Conservation (phyloP, 306 rosid species). For the Begonia peltatifolia region DNA sequence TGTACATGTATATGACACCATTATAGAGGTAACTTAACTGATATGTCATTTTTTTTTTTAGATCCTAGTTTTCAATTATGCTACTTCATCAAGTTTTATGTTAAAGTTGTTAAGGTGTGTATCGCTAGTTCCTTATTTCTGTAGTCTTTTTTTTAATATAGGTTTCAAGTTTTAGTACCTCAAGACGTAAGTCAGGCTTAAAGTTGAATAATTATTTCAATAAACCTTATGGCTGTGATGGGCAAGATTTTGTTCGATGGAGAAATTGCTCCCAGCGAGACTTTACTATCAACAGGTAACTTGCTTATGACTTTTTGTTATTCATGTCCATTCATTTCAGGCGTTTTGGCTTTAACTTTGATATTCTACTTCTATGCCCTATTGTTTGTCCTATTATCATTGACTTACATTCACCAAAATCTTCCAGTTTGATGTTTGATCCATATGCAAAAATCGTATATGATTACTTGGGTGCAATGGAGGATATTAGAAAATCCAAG, state of each 20-base stretch:
- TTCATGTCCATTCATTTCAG: not conserved
- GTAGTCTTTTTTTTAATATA: slow-evolving; percentile 1
- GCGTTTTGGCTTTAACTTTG: not conserved
- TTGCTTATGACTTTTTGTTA: not conserved
- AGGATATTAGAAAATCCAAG: slow-evolving; percentile 25
- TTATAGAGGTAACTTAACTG: slow-evolving; percentile 18
- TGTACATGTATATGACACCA: slow-evolving; percentile 12
- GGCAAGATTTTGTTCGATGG: slow-evolving; percentile 23
- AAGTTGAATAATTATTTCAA: slow-evolving; percentile 10
- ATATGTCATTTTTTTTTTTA: not conserved
- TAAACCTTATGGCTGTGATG: slow-evolving; percentile 13
- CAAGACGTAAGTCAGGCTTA: slow-evolving; percentile 5
- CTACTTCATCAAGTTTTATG: not conserved
- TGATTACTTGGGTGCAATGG: slow-evolving; percentile 22
- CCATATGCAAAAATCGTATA: slow-evolving; percentile 20
- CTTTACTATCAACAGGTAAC: slow-evolving; percentile 23
- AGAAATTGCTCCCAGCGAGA: slow-evolving; percentile 23
- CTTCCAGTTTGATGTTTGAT: slow-evolving; percentile 29
- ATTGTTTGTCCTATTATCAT: slow-evolving; percentile 1
- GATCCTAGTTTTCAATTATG: not conserved
- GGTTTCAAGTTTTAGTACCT: slow-evolving; percentile 30
- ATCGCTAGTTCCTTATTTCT: not conserved
- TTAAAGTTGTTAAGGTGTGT: slow-evolving; percentile 3
- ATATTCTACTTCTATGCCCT: not conserved
- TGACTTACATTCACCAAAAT: not conserved